These are phyloP conservation scores for Apophysomyces sp. DNA, from an alignment of 371 early-diverging fungal genomes.

Conservation along the genomic window DNA sequence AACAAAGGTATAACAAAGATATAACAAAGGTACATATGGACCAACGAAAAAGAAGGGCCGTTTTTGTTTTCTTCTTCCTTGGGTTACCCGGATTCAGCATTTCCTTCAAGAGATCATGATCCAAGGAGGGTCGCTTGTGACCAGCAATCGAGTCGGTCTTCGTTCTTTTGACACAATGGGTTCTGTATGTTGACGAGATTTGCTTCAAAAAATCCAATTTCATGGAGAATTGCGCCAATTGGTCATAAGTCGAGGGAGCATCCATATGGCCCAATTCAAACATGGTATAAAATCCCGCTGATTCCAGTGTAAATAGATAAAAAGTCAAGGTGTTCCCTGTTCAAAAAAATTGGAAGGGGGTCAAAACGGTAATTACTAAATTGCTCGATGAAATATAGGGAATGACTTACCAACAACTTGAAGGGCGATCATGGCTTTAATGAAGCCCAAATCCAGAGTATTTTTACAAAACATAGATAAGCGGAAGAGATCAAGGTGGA, in stretches of 20 bases:
- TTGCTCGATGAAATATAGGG: neutral
- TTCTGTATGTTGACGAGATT: neutral
- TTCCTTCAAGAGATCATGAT: neutral
- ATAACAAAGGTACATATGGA: too few relatives aligned
- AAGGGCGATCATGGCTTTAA: neutral
- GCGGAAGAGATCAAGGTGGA: neutral
- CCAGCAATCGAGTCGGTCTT: neutral
- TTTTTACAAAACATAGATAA: slow-evolving; percentile 1
- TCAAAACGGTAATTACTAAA: neutral
- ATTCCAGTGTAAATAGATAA: neutral
- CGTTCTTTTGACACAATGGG: neutral
- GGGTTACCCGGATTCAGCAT: neutral
- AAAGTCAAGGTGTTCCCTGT: neutral
- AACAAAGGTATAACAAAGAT: too few relatives aligned
- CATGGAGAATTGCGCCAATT: slow-evolving; percentile 1
- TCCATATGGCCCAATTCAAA: neutral
- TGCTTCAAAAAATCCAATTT: slow-evolving; percentile 1
- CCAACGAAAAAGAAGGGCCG: too few relatives aligned
- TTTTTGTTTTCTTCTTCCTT: too few relatives aligned
- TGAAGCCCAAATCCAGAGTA: neutral
- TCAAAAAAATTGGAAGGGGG: neutral
- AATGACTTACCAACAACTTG: neutral
- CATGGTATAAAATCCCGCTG: neutral
- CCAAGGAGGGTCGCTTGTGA: neutral
- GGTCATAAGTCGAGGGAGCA: neutral